Conservation (phyloP, 176 grass and related monocot genomes). For the Aegilops bicornis region DNA sequence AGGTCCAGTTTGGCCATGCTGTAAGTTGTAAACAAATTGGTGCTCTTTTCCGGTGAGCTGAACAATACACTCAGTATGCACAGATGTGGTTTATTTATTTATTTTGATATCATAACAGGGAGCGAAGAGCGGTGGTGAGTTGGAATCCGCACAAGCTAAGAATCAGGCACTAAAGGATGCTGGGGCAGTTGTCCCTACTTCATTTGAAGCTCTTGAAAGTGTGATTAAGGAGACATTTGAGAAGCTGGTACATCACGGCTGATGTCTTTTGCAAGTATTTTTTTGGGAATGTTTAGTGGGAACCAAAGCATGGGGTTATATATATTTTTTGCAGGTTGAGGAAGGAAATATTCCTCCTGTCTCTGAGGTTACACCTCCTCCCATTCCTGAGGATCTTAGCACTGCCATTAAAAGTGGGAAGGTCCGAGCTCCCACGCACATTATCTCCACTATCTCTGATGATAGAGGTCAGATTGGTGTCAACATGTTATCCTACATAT, state of each 20-base stretch:
- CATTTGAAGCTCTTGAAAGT: constrained; percentile 90
- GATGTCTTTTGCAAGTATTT: constrained; percentile 3
- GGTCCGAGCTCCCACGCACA: constrained; percentile 95
- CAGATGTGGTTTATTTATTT: constrained; percentile 24
- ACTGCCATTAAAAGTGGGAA: constrained; percentile 96
- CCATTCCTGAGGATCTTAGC: constrained; percentile 92
- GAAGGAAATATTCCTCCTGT: constrained; percentile 92
- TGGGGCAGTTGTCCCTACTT: constrained; percentile 95
- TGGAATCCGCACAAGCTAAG: constrained; percentile 96
- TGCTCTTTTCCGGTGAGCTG: not conserved
- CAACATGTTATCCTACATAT: constrained; percentile 22
- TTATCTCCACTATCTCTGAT: constrained; percentile 99
- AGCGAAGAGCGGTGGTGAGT: constrained; percentile 93
- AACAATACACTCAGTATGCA: constrained; percentile 1
- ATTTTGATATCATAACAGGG: constrained; percentile 51
- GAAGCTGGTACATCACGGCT: constrained; percentile 61
- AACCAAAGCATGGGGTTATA: not conserved
- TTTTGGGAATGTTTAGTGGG: not conserved
- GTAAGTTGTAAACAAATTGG: constrained; percentile 53
- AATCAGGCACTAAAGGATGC: constrained; percentile 90
- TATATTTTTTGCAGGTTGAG: constrained; percentile 56
- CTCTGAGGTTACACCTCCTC: constrained; percentile 80
- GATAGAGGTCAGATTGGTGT: constrained; percentile 81
- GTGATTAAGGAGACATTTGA: constrained; percentile 87
- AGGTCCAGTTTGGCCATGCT: constrained; percentile 99